phyloP scores from a whole-genome alignment of 225 moss, liverwort and hornwort species.

The Marchantia polymorpha region DNA sequence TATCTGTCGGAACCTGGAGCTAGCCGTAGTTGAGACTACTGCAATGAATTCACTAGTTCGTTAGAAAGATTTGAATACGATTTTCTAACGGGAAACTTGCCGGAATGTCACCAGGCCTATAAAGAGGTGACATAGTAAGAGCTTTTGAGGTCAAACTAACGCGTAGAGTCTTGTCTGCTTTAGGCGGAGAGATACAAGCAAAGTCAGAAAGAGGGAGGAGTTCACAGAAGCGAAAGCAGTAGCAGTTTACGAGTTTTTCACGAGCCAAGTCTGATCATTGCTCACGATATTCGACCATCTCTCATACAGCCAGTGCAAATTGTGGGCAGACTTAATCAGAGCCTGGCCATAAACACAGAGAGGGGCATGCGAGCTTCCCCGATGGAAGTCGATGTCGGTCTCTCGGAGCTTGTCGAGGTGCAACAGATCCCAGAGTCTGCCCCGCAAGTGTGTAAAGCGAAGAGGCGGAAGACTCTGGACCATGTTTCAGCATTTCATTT shows the following conservation, averaged over 20 bases:
- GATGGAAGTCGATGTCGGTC: not conserved
- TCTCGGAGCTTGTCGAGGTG: not conserved
- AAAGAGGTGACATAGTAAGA: not conserved
- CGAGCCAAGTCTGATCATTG: not conserved
- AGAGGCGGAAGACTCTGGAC: constrained; percentile 22
- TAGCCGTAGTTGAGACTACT: not conserved
- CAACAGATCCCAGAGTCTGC: too few relatives aligned
- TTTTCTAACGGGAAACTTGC: not conserved
- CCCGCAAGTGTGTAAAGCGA: not conserved
- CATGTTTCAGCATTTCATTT: constrained; percentile 18
- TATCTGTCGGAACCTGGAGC: not conserved
- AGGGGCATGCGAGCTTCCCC: not conserved
- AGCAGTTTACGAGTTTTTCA: constrained; percentile 7
- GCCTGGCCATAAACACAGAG: not conserved
- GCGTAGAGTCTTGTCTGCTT: not conserved
- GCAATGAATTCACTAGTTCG: not conserved
- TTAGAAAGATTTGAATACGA: not conserved
- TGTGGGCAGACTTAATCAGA: not conserved
- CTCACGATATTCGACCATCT: not conserved
- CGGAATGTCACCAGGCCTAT: not conserved
- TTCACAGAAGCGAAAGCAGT: not conserved
- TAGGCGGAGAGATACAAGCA: not conserved
- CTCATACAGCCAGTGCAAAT: constrained; percentile 8
- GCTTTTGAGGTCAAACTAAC: not conserved
- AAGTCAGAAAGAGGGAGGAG: not conserved